phyloP scores from a whole-genome alignment of 1,284 basidiomycete genomes.

The Cutaneotrichosporon sp. region DNA sequence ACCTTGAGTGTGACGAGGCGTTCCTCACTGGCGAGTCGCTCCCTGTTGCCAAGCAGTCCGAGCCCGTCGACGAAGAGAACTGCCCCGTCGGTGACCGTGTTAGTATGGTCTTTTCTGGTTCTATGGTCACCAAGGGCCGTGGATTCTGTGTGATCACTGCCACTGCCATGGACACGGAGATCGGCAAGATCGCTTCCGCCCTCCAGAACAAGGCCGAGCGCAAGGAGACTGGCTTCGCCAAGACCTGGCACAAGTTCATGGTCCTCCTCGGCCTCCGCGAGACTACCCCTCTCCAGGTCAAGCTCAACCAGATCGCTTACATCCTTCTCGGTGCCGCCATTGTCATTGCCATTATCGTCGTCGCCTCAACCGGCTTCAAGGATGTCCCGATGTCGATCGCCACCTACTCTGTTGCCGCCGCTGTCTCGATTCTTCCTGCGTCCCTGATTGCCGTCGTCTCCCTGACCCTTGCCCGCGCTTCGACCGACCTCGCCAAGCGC shows the following conservation, averaged over 20 bases:
- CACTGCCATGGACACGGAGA: conserved; percentile 67
- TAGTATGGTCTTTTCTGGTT: conserved; percentile 59
- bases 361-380: conserved; percentile 59
- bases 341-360: conserved; percentile 62
- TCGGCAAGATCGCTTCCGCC: conserved; percentile 61
- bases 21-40: conserved; percentile 70
- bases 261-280: conserved; percentile 55
- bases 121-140: conserved; percentile 66
- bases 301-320: conserved; percentile 63
- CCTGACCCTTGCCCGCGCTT: conserved; percentile 52
- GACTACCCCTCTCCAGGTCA: conserved; percentile 64
- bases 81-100: conserved; percentile 58
- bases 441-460: conserved; percentile 55
- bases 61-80: conserved; percentile 52
- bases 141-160: conserved; percentile 61
- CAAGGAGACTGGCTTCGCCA: conserved; percentile 46
- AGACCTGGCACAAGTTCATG: conserved; percentile 49
- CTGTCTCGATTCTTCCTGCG: conserved; percentile 59
- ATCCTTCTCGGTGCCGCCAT: conserved; percentile 60
- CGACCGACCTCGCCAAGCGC: conserved; percentile 53
- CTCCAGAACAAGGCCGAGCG: conserved; percentile 52
- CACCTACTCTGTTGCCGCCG: conserved; percentile 57
- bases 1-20: conserved; percentile 65
- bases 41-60: conserved; percentile 62
- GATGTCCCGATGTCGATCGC: conserved; percentile 53